A percentile compares a stretch with the other conserved stretches of the same genome.
Evolutionary conservation across 225 moss, liverwort and hornwort species (phyloP).

Genomic region (Polytrichum commune): DNA sequence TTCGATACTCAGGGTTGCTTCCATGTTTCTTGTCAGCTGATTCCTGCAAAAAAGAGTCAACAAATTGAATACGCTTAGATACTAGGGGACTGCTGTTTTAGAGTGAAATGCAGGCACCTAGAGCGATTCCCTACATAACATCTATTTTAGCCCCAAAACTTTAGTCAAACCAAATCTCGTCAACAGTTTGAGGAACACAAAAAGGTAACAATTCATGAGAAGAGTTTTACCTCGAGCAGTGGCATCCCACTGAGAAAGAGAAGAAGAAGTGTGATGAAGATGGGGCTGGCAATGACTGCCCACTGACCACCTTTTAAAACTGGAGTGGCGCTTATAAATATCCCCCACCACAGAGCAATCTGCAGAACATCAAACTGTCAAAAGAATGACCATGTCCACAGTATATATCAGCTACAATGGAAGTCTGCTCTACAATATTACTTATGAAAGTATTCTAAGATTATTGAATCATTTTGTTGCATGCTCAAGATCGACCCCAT

Average conservation of each 20-base stretch:
- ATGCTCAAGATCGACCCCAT: too few species aligned
- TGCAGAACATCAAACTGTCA: constrained; percentile 14
- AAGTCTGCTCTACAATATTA: not conserved
- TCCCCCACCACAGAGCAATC: constrained; percentile 93
- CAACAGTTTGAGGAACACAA: too few species aligned
- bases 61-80: not conserved
- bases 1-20: constrained; percentile 61
- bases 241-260: constrained; percentile 96
- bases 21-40: constrained; percentile 77
- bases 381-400: not conserved
- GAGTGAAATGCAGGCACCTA: too few species aligned
- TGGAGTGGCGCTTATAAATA: constrained; percentile 83
- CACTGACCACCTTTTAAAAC: constrained; percentile 80
- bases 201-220: constrained; percentile 5
- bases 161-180: too few species aligned
- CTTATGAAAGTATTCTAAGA: not conserved
- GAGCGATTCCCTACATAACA: too few species aligned
- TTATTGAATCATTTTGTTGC: too few species aligned
- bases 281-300: constrained; percentile 75
- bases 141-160: too few species aligned
- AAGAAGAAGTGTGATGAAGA: constrained; percentile 74
- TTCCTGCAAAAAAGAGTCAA: constrained; percentile 30
- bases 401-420: not conserved
- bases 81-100: too few species aligned
- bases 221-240: constrained; percentile 60